Evolutionary conservation across 441 rosid genomes (phyloP).

Genomic region (Mallotus repandus): DNA sequence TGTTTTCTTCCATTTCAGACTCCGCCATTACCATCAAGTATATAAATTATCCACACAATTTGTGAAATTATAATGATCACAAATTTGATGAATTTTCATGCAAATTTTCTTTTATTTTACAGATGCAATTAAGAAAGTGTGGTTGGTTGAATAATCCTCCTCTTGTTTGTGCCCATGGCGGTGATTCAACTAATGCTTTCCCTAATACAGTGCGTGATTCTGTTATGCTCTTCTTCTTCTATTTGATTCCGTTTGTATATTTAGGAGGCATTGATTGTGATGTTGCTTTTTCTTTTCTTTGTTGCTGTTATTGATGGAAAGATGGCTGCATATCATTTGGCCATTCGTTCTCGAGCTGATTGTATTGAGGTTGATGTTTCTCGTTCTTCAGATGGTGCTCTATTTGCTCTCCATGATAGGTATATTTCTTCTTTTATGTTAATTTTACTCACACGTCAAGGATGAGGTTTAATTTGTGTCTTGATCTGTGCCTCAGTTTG

Average conservation of each 20-base stretch:
- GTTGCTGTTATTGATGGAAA: constrained; percentile 21
- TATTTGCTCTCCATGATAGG: constrained; percentile 96
- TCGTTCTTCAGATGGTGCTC: constrained; percentile 82
- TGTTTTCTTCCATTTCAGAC: constrained; percentile 78
- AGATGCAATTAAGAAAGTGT: constrained; percentile 60
- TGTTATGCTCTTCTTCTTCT: not conserved
- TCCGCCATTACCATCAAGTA: constrained; percentile 72
- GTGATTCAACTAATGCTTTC: constrained; percentile 77
- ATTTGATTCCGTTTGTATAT: no score
- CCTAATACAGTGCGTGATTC: constrained; percentile 70
- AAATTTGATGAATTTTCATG: not conserved
- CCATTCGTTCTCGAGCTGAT: constrained; percentile 74
- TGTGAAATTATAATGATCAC: not conserved
- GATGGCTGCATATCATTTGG: constrained; percentile 75
- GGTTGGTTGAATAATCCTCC: constrained; percentile 88
- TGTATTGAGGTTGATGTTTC: constrained; percentile 96
- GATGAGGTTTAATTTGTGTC: not conserved
- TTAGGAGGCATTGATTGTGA: not conserved
- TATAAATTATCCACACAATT: not conserved
- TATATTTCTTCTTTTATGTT: constrained; percentile 21
- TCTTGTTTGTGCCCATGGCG: constrained; percentile 98
- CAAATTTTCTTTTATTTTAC: no score
- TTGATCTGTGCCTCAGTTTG: not conserved
- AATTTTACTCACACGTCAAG: not conserved
- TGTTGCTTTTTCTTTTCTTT: not conserved